phyloP scores from a whole-genome alignment of 257 asterid species.

The Penstemon eatonii region DNA sequence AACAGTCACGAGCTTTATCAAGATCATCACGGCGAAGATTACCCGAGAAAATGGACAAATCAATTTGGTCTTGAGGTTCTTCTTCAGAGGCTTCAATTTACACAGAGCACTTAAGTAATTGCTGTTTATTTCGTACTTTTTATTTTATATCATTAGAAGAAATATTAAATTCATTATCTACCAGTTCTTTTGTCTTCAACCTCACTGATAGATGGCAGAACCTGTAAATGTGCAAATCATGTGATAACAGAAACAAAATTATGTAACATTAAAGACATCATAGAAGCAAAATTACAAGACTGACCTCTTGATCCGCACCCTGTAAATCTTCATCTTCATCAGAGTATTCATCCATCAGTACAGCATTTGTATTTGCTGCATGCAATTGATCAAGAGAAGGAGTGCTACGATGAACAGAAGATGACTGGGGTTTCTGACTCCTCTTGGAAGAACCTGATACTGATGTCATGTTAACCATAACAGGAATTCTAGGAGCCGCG shows the following conservation, averaged over 20 bases:
- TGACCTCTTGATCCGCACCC: conserved; percentile 55
- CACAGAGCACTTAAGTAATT: background rate
- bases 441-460: conserved; percentile 49
- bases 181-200: conserved; percentile 63
- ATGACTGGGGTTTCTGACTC: conserved; percentile 37
- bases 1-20: conserved; percentile 65
- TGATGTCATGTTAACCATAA: conserved; percentile 64
- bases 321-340: conserved; percentile 69
- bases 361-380: conserved; percentile 48
- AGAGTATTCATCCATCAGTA: conserved; percentile 56
- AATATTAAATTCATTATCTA: conserved; percentile 31
- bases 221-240: conserved; percentile 53
- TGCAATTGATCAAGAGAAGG: conserved; percentile 52
- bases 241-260: conserved; percentile 21
- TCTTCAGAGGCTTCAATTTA: conserved; percentile 41
- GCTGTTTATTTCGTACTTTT: conserved; percentile 7
- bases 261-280: conserved; percentile 3
- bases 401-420: conserved; percentile 44
- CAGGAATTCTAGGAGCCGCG: conserved; percentile 67
- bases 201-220: conserved; percentile 48
- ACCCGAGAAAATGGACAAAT: conserved; percentile 56
- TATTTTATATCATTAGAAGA: conserved; percentile 3
- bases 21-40: conserved; percentile 51
- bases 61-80: conserved; percentile 50
- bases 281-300: conserved; percentile 17